These are phyloP conservation scores for Pseudopyrenochaeta lycopersici DNA, from an alignment of 2,329 filamentous ascomycete genomes.

Conservation along the genomic window DNA sequence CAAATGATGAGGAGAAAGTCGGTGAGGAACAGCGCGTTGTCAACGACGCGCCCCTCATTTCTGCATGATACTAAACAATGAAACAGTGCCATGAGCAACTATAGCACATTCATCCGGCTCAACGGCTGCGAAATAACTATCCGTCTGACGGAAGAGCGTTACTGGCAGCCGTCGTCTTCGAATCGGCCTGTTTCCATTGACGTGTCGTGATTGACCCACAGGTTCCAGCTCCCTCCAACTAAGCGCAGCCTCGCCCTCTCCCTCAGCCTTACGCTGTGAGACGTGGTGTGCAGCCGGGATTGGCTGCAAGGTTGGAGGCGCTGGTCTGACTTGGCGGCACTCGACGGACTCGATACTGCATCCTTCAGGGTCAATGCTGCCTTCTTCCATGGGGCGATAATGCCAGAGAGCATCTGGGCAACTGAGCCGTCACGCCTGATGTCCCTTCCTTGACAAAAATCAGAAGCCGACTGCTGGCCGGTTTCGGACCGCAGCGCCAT, in stretches of 20 bases:
- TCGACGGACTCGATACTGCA: not conserved
- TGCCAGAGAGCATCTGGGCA: no score
- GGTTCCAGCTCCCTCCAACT: slow-evolving; percentile 24
- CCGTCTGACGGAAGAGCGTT: not conserved
- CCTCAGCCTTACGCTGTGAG: slow-evolving; percentile 34
- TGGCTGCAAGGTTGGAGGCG: slow-evolving; percentile 20
- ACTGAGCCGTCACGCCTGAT: slow-evolving; percentile 1
- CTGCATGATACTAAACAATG: slow-evolving; percentile 8
- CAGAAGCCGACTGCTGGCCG: slow-evolving; percentile 3
- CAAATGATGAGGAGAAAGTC: slow-evolving; percentile 24
- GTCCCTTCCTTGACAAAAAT: slow-evolving; percentile 4
- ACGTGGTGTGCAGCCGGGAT: slow-evolving; percentile 21
- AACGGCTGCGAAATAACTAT: not conserved
- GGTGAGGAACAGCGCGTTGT: slow-evolving; percentile 39
- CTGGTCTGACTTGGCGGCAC: slow-evolving; percentile 8
- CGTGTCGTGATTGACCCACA: slow-evolving; percentile 29
- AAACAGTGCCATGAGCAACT: not conserved
- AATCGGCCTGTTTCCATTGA: slow-evolving; percentile 40
- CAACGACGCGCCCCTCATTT: slow-evolving; percentile 26
- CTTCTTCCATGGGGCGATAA: no score
- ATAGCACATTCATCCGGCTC: no score
- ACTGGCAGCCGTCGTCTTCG: slow-evolving; percentile 23
- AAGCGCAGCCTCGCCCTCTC: slow-evolving; percentile 27
- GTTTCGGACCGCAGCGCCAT: slow-evolving; percentile 14
- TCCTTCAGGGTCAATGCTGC: no score